Evolutionary conservation across 2,329 filamentous ascomycete genomes (phyloP).

Genomic region (Fonsecaea pugnacius): DNA sequence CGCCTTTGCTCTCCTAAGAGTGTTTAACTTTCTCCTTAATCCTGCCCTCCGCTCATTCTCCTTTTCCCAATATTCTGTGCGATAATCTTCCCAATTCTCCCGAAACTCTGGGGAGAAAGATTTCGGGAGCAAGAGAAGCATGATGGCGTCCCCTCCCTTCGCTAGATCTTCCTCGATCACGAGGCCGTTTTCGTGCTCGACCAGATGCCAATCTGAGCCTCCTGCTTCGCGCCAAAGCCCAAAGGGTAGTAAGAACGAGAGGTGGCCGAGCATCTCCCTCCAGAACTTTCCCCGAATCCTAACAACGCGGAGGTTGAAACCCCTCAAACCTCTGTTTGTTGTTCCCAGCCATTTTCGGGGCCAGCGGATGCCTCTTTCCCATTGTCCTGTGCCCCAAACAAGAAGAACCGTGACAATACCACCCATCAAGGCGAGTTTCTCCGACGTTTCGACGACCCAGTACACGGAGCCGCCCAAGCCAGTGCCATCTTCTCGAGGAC

Average conservation of each 20-base stretch:
- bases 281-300: constrained; percentile 82
- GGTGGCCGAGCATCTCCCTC: constrained; percentile 73
- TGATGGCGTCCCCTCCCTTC: constrained; percentile 87
- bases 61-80: constrained; percentile 93
- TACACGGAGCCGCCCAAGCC: constrained; percentile 87
- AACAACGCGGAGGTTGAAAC: constrained; percentile 96
- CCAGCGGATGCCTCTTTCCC: constrained; percentile 94
- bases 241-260: constrained; percentile 78
- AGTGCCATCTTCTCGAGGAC: constrained; percentile 91
- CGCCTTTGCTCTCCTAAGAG: constrained; percentile 67
- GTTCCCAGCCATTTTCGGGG: constrained; percentile 87
- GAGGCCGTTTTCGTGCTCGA: constrained; percentile 61
- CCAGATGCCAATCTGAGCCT: constrained; percentile 71
- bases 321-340: constrained; percentile 85
- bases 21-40: constrained; percentile 71
- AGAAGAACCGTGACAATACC: constrained; percentile 84
- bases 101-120: constrained; percentile 93
- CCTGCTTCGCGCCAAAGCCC: constrained; percentile 58
- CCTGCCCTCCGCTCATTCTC: constrained; percentile 87
- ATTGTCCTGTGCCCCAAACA: constrained; percentile 94
- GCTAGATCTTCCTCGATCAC: constrained; percentile 87
- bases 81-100: constrained; percentile 95
- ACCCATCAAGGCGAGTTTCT: constrained; percentile 90
- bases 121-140: constrained; percentile 86
- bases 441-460: constrained; percentile 88